Evolutionary conservation across 164 flowering plant genomes (phyloP), one percentile per base, ranked within the genome.

Genomic region (Magnolia sinica): DNA sequence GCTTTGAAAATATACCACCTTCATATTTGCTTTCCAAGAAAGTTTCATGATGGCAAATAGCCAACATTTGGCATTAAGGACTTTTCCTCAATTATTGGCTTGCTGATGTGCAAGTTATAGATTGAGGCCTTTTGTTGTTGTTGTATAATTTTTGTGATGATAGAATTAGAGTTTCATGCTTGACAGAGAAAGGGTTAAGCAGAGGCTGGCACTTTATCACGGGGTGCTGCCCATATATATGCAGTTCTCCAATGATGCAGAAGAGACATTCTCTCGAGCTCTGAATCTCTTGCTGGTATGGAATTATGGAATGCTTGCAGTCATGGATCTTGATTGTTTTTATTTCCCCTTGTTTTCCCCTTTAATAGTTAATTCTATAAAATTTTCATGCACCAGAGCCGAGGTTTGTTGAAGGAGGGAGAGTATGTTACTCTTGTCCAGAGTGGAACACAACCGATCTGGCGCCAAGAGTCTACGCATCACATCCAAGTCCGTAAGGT

Each of bases 391-490:
- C 70, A 82, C 63, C 80, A 96, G 98, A 82, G 78, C 49, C 87
- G 89, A 78, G 83, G 84, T 68, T 80, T 87, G 76, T 19, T 94
- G 84, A 84, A 82, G 82, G 91, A 87, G 76, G 99, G 94, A 14
- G 89, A 91, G 76, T 83, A 90, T 78, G 97, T 94, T 20, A 91
- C 98, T 45, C 90, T 96, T 79, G 98, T 94, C 66, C 98, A 94
- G 80, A 96, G 99, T 83, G 99, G 99, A 73, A 87, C 90, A 2
- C 98, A 94, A 76, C 95, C 99, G 55, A 96, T 94, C 77, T 96
- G 99, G 99, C 97, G 99, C 49, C 51, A 68, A 73, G 92, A 96
- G 73, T 93, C 99, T 73, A 87, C 91, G 23, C 99, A 96, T 79
- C 93, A 92, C 83, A 96, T 96, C 76, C 98, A 92, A 89, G 99